Evolutionary conservation across 2,329 filamentous ascomycete genomes (phyloP), one percentile per base, ranked within the genome.

Genomic region (Fusarium buharicum): DNA sequence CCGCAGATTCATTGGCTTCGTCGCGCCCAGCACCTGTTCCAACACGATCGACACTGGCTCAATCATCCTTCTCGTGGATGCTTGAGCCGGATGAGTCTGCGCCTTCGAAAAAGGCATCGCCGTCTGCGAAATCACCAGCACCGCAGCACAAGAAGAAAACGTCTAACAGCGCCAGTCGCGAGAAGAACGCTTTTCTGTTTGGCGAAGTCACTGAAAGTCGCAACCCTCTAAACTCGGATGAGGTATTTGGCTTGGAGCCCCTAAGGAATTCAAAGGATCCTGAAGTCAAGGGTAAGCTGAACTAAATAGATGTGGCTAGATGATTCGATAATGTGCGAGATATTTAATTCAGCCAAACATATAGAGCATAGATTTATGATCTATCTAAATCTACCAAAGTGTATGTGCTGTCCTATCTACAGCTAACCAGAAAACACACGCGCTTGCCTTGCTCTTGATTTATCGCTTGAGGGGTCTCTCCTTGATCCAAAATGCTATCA

Each of bases 1-100:
- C 45, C 43, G 38, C 39, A 7, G 47, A 52, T 16, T 45, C 51
- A 10, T n/a, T 62, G 14, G 45, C 33, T n/a, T 44, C 50, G 16
- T 33, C 53, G 37, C 64, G 67, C 4, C 74, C 58, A 50, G 69
- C 70, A 41, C 75, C 60, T 64, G 82, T 86, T 14, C 86, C 85
- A 0, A 86, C 86, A 17, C 82, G 88, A 18, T 90, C 89, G 4
- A 86, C 83, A 1, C 80, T 92, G 30, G 88, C 89, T 1, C 89
- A 91, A 64, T 92, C 90, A 8, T 90, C 88, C 4, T 93, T 92
- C 73, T 88, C 90, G 1, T 92, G 89, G 88, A 93, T 93, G 89
- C 80, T 93, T 3, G 87, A 88, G 64, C 84, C 83, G 4, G 82
- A 84, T 63, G 71, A 78, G 50, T 73, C 77, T 0, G 54, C 43